Evolutionary conservation across 306 rosid species (phyloP), one percentile per base, ranked within the genome.

Genomic region (Medicago lupulina): DNA sequence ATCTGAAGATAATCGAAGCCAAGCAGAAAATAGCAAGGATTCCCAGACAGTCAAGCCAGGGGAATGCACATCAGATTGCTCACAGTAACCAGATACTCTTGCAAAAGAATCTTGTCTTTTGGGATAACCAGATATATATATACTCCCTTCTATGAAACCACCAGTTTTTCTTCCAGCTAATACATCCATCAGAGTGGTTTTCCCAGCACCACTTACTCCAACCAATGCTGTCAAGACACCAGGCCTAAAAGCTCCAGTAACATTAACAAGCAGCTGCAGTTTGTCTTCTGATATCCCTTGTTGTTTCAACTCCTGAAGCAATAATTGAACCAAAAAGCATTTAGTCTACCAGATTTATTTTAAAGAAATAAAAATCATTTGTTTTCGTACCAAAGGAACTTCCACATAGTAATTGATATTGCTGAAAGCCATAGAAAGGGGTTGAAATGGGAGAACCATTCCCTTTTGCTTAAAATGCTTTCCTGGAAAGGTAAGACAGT

Each of bases 371-470:
- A 28, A 55, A 74, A 71, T 55, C 36, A 67, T 50, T 67, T n/a
- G 53, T 80, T 62, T 70, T 77, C 88, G 28, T 85, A 92, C 99
- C 97, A 85, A 71, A 74, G 99, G 99, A 77, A 96, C 84, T 72
- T 96, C 98, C 53, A 96, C 98, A 17, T 88, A 92, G 87, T 96
- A 96, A 76, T 88, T 96, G 83, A 96, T 82, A 76, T 92, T 90
- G 70, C 98, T 87, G 96, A 96, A 96, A 77, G 92, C 84, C 99
- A 96, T 88, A 40, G 91, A 86, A 53, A 96, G 96, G 77, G 87
- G 98, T 87, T 92, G 99, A 85, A 96, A 96, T 73, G 99, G 99
- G 68, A 96, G 98, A 79, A 92, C 98, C 99, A 96, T 96, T 84
- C 99, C 99, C 77, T 74, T 91, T 81, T 90, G 96, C 85, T 88